Percentiles rank a stretch among this genome's conserved stretches.
Conservation (phyloP, 768 basidiomycete genomes). For the Clitopilus hobsonii region DNA sequence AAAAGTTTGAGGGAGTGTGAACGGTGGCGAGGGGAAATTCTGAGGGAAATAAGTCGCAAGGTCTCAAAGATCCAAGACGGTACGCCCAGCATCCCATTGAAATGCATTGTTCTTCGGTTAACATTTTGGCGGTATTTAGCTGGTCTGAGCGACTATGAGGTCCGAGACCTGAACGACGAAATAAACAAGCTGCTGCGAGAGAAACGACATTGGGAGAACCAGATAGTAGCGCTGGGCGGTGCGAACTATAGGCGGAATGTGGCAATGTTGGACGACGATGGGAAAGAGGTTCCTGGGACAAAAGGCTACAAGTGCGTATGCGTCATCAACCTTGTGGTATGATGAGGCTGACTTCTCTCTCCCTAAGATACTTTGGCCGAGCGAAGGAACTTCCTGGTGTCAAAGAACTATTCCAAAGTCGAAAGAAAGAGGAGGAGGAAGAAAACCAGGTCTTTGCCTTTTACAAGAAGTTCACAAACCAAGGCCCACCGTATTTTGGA, state of each 20-base stretch:
- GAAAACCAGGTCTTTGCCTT: conserved; percentile 71
- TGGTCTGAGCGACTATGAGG: conserved; percentile 91
- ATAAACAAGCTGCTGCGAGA: conserved; percentile 95
- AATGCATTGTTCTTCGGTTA: background rate
- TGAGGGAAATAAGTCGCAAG: conserved; percentile 92
- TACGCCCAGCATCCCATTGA: conserved; percentile 36
- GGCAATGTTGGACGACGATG: conserved; percentile 91
- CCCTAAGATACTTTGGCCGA: conserved; percentile 85
- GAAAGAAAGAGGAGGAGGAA: conserved; percentile 85
- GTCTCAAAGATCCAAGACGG: conserved; percentile 98
- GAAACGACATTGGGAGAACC: conserved; percentile 97
- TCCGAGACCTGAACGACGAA: conserved; percentile 94
- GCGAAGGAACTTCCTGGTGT: conserved; percentile 96
- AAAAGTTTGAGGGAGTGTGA: conserved; percentile 93
- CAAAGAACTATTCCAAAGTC: conserved; percentile 86
- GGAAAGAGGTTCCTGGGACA: conserved; percentile 93
- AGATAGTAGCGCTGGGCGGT: conserved; percentile 92
- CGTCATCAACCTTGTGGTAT: background rate
- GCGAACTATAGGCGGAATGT: conserved; percentile 95
- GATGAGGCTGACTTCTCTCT: background rate
- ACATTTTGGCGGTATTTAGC: conserved; percentile 43
- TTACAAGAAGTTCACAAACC: conserved; percentile 86
- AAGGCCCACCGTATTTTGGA: conserved; percentile 87
- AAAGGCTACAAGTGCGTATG: conserved; percentile 89
- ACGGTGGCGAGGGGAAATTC: conserved; percentile 92